Conservation (phyloP, 441 rosid species). For the Euphorbia schlechtendalii region DNA sequence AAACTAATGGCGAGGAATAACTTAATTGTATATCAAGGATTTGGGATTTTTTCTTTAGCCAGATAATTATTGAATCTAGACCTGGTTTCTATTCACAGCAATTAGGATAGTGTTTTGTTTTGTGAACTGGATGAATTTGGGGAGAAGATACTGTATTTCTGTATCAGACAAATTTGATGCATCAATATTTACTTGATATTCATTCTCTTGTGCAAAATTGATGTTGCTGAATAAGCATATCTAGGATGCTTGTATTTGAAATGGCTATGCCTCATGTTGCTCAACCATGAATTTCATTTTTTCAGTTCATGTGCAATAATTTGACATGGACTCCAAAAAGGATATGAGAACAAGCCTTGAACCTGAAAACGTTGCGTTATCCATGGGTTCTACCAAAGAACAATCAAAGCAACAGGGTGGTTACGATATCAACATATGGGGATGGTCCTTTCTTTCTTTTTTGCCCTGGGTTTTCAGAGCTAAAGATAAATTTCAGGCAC, state of each 20-base stretch:
- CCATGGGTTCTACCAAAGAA: slow-evolving; percentile 14
- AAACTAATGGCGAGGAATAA: neutral
- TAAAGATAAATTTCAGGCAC: slow-evolving; percentile 20
- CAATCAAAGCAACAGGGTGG: slow-evolving; percentile 30
- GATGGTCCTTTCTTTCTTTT: slow-evolving; percentile 53
- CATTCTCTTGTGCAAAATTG: slow-evolving; percentile 14
- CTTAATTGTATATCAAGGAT: neutral
- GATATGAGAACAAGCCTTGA: slow-evolving; percentile 33
- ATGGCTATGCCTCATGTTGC: slow-evolving; percentile 16
- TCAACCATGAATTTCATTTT: slow-evolving; percentile 39
- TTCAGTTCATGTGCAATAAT: slow-evolving; percentile 33
- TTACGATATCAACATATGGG: slow-evolving; percentile 43
- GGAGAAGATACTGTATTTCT: neutral
- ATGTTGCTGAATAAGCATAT: slow-evolving; percentile 1
- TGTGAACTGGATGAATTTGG: neutral
- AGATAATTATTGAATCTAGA: too few relatives aligned
- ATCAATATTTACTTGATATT: neutral
- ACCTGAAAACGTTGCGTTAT: slow-evolving; percentile 22
- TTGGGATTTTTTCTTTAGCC: neutral
- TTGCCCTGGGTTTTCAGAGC: slow-evolving; percentile 41
- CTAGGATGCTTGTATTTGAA: slow-evolving; percentile 18
- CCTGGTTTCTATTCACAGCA: too few relatives aligned
- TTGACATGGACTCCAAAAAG: slow-evolving; percentile 25
- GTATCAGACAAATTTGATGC: neutral
- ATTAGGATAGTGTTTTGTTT: too few relatives aligned